These are phyloP conservation scores for Solioccasus polychromus DNA, from an alignment of 768 basidiomycete genomes.

Conservation along the genomic window DNA sequence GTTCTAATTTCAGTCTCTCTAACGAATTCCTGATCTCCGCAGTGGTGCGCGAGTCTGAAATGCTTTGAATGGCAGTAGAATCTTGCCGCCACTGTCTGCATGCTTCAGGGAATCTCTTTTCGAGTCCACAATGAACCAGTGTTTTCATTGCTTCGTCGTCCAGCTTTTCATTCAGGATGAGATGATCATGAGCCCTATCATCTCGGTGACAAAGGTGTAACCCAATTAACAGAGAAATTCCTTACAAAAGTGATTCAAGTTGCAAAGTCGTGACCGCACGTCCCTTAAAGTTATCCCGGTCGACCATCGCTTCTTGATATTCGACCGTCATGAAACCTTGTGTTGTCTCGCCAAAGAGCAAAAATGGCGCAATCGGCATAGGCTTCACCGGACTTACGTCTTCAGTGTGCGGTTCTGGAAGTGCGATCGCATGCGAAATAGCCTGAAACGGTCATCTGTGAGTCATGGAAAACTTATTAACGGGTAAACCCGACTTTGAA, in stretches of 20 bases:
- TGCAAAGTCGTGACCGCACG: conserved; percentile 1
- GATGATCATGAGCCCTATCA: conserved; percentile 21
- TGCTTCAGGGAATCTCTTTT: conserved; percentile 20
- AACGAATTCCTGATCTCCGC: background rate
- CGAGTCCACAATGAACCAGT: conserved; percentile 29
- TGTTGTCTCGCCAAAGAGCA: conserved; percentile 39
- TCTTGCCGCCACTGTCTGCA: conserved; percentile 26
- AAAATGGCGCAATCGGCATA: conserved; percentile 18
- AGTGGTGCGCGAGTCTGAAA: background rate
- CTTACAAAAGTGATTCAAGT: conserved; percentile 21
- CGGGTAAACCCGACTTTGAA: conserved; percentile 36
- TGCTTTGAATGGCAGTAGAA: background rate
- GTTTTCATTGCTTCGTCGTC: conserved; percentile 25
- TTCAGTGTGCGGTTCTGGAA: conserved; percentile 8
- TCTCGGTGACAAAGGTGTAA: background rate
- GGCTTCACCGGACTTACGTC: conserved; percentile 5
- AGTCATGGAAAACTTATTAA: background rate
- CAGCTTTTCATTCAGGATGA: conserved; percentile 27
- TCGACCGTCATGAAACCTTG: conserved; percentile 40
- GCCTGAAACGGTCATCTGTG: conserved; percentile 2
- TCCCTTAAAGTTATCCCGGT: background rate
- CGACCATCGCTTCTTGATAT: conserved; percentile 14
- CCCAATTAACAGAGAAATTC: background rate
- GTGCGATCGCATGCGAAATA: conserved; percentile 9
- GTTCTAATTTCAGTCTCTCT: conserved; percentile 4